Conservation (phyloP, 805 yeast genomes). For the Naumovozyma castellii region DNA sequence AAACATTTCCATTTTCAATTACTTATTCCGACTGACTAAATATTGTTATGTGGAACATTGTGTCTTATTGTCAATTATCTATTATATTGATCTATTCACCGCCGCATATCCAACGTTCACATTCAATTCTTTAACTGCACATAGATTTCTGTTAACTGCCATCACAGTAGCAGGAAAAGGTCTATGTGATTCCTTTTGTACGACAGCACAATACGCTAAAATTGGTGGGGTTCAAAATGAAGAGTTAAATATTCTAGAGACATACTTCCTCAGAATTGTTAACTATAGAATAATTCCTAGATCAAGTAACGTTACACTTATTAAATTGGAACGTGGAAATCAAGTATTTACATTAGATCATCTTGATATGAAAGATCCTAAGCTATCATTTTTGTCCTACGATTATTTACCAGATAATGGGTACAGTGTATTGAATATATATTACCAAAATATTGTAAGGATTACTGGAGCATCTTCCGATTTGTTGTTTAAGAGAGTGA, state of each 20-base stretch:
- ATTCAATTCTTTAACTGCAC: constrained; percentile 85
- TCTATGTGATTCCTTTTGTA: constrained; percentile 86
- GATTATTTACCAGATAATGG: constrained; percentile 11
- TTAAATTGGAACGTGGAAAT: constrained; percentile 26
- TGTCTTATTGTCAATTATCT: constrained; percentile 71
- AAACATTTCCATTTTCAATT: constrained; percentile 67
- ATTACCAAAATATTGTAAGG: constrained; percentile 35
- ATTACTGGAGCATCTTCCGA: background rate
- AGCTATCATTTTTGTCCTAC: background rate
- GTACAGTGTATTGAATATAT: constrained; percentile 37
- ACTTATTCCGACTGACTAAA: constrained; percentile 64
- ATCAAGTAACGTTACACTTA: constrained; percentile 32
- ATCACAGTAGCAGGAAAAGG: constrained; percentile 88
- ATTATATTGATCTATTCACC: constrained; percentile 79
- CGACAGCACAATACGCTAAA: constrained; percentile 87
- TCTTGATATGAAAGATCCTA: background rate
- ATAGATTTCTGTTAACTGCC: constrained; percentile 80
- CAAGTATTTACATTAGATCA: constrained; percentile 11
- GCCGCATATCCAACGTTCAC: constrained; percentile 72
- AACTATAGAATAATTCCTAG: constrained; percentile 68
- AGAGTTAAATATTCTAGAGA: constrained; percentile 79
- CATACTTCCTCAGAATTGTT: constrained; percentile 74
- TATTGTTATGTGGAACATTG: constrained; percentile 82
- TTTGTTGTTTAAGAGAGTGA: background rate
- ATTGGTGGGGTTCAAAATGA: constrained; percentile 87